A percentile compares a stretch with the other conserved stretches of the same genome.
Evolutionary conservation across 2,329 filamentous ascomycete species (phyloP).

Genomic region (Talaromyces albobiverticillius): DNA sequence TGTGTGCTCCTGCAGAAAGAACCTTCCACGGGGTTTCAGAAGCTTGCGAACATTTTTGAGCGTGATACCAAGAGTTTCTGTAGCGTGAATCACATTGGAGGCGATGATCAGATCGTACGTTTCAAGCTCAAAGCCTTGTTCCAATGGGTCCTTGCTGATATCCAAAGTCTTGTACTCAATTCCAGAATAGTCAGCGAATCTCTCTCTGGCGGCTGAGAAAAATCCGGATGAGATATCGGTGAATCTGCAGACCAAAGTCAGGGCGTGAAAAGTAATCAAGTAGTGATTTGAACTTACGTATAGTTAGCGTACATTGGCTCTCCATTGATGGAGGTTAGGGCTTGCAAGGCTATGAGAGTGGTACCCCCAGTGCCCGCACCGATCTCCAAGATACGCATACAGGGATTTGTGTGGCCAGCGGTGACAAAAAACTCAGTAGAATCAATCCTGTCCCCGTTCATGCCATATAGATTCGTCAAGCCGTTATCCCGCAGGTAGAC

Average conservation of each 20-base stretch:
- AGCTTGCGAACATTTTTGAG: constrained; percentile 24
- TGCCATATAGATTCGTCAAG: no score
- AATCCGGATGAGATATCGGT: constrained; percentile 19
- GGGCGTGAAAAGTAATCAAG: no score
- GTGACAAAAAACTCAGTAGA: no score
- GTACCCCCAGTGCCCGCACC: constrained; percentile 13
- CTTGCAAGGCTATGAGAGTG: background rate
- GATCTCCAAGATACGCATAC: constrained; percentile 14
- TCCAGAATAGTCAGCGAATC: constrained; percentile 12
- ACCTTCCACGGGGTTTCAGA: constrained; percentile 41
- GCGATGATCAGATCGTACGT: constrained; percentile 34
- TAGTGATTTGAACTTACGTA: no score
- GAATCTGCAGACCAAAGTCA: no score
- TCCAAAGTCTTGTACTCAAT: constrained; percentile 28
- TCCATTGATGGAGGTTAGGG: background rate
- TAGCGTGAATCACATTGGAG: constrained; percentile 28
- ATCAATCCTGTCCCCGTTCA: no score
- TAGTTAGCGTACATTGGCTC: constrained; percentile 11
- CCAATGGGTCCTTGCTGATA: constrained; percentile 22
- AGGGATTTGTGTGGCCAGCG: constrained; percentile 3
- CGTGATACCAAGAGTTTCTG: constrained; percentile 19
- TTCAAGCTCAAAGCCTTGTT: constrained; percentile 29
- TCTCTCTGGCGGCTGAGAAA: background rate
- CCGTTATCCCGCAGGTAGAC: no score
- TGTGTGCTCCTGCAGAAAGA: constrained; percentile 42